These are phyloP conservation scores for Aspergillus conjunctus DNA, from an alignment of 495 filamentous ascomycete species.

Conservation along the genomic window DNA sequence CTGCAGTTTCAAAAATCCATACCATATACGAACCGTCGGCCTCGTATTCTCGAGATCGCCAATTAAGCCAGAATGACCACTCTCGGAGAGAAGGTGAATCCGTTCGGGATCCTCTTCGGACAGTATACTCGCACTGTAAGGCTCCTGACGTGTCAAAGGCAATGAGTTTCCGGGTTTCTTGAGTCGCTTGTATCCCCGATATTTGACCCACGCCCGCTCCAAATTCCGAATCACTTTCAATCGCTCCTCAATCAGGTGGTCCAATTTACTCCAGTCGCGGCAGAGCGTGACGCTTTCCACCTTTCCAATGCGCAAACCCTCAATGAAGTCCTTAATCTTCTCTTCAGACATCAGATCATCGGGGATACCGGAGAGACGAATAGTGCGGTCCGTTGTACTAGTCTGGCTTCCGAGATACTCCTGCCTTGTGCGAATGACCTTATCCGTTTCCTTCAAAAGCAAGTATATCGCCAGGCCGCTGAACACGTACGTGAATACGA, in stretches of 20 bases:
- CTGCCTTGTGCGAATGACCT: slow-evolving; percentile 82
- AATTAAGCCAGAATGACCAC: slow-evolving; percentile 34
- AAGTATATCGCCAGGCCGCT: slow-evolving; percentile 80
- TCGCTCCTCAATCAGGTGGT: slow-evolving; percentile 71
- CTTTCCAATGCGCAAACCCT: slow-evolving; percentile 86
- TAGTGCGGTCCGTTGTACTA: slow-evolving; percentile 91
- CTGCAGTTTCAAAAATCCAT: slow-evolving; percentile 73
- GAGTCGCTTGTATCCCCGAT: slow-evolving; percentile 56
- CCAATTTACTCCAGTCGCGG: slow-evolving; percentile 82
- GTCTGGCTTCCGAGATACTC: slow-evolving; percentile 90
- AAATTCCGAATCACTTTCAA: slow-evolving; percentile 66
- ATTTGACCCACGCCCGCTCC: slow-evolving; percentile 82
- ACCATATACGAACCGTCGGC: slow-evolving; percentile 75
- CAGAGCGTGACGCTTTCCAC: slow-evolving; percentile 89
- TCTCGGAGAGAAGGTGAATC: slow-evolving; percentile 55
- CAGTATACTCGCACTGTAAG: slow-evolving; percentile 32
- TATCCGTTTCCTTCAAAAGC: slow-evolving; percentile 76
- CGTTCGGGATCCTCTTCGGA: slow-evolving; percentile 49
- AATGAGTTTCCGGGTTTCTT: slow-evolving; percentile 52
- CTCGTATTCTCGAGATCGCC: slow-evolving; percentile 51
- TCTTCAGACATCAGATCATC: slow-evolving; percentile 75
- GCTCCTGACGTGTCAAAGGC: slow-evolving; percentile 54
- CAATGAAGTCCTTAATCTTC: slow-evolving; percentile 83
- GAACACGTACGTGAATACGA: slow-evolving; percentile 90
- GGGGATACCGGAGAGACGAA: slow-evolving; percentile 89